phyloP scores from a whole-genome alignment of 2,329 filamentous ascomycete genomes.

The Phoma sp. region DNA sequence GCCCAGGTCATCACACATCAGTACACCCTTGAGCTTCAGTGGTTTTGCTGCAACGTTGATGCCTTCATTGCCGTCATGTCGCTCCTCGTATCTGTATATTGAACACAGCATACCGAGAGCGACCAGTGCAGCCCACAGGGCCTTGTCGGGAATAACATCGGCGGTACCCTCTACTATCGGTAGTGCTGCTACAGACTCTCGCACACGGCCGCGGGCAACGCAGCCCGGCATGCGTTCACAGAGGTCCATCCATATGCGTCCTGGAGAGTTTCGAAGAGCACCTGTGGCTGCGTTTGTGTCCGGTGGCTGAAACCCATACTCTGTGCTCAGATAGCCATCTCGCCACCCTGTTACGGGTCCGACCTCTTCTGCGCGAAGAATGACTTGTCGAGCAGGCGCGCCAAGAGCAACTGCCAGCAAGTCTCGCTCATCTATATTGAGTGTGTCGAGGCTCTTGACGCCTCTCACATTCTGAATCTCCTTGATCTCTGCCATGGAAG shows the following conservation, averaged over 20 bases:
- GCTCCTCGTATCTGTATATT: slow-evolving; percentile 62
- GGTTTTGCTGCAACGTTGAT: slow-evolving; percentile 48
- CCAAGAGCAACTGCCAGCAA: slow-evolving; percentile 61
- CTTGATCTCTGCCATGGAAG: slow-evolving; percentile 36
- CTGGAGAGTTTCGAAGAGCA: slow-evolving; percentile 56
- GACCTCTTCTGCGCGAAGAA: slow-evolving; percentile 61
- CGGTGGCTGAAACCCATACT: slow-evolving; percentile 60
- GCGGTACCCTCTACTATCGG: slow-evolving; percentile 58
- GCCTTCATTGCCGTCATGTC: slow-evolving; percentile 61
- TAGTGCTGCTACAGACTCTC: slow-evolving; percentile 58
- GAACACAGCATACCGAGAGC: slow-evolving; percentile 62
- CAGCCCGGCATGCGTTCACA: slow-evolving; percentile 62
- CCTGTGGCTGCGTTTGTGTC: slow-evolving; percentile 59
- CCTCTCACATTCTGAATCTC: slow-evolving; percentile 36
- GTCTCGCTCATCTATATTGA: slow-evolving; percentile 58
- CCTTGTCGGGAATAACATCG: slow-evolving; percentile 59
- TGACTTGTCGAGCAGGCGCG: slow-evolving; percentile 61
- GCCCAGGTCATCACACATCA: slow-evolving; percentile 60
- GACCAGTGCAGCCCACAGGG: slow-evolving; percentile 61
- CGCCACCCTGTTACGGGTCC: slow-evolving; percentile 60
- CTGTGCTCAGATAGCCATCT: slow-evolving; percentile 60
- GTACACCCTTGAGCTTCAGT: slow-evolving; percentile 49
- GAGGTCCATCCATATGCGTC: slow-evolving; percentile 62
- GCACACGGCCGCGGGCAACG: slow-evolving; percentile 57
- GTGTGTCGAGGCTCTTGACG: slow-evolving; percentile 56